phyloP scores from a whole-genome alignment of 2,329 filamentous ascomycete genomes.

The Penicillium digitatum region DNA sequence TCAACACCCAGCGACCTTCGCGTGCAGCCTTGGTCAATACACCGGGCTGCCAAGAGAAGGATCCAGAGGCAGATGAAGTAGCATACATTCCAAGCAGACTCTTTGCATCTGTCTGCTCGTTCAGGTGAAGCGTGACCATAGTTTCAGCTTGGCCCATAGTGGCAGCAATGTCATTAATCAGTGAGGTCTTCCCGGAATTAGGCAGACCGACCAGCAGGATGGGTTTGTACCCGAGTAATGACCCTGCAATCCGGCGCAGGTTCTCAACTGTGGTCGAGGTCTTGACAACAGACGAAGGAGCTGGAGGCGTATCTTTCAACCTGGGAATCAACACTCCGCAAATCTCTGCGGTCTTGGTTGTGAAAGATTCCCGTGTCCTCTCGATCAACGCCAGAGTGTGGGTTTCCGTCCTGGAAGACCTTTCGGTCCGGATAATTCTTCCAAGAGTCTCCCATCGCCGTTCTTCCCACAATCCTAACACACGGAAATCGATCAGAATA shows the following conservation, averaged over 20 bases:
- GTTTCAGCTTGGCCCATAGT: slow-evolving; percentile 72
- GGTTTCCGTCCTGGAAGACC: slow-evolving; percentile 21
- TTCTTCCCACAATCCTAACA: slow-evolving; percentile 63
- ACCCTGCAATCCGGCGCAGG: slow-evolving; percentile 62
- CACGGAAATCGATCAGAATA: slow-evolving; percentile 69
- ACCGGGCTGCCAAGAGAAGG: slow-evolving; percentile 87
- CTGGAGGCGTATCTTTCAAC: slow-evolving; percentile 47
- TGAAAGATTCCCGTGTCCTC: slow-evolving; percentile 43
- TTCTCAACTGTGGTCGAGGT: slow-evolving; percentile 73
- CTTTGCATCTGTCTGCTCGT: slow-evolving; percentile 97
- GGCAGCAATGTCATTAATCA: slow-evolving; percentile 76
- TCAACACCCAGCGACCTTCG: slow-evolving; percentile 93
- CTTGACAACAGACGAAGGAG: slow-evolving; percentile 56
- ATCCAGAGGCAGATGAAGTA: slow-evolving; percentile 78
- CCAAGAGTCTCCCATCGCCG: slow-evolving; percentile 49
- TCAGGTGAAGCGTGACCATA: slow-evolving; percentile 92
- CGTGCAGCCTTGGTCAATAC: slow-evolving; percentile 89
- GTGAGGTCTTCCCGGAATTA: slow-evolving; percentile 84
- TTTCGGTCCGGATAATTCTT: slow-evolving; percentile 23
- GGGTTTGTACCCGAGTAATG: slow-evolving; percentile 65
- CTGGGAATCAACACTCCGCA: slow-evolving; percentile 63
- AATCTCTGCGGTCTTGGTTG: slow-evolving; percentile 60
- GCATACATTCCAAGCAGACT: slow-evolving; percentile 93
- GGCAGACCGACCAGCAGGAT: slow-evolving; percentile 77
- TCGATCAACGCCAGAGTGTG: slow-evolving; percentile 28